These are phyloP conservation scores for Lentinus tigrinus DNA, from an alignment of 768 basidiomycete genomes.

Conservation along the genomic window DNA sequence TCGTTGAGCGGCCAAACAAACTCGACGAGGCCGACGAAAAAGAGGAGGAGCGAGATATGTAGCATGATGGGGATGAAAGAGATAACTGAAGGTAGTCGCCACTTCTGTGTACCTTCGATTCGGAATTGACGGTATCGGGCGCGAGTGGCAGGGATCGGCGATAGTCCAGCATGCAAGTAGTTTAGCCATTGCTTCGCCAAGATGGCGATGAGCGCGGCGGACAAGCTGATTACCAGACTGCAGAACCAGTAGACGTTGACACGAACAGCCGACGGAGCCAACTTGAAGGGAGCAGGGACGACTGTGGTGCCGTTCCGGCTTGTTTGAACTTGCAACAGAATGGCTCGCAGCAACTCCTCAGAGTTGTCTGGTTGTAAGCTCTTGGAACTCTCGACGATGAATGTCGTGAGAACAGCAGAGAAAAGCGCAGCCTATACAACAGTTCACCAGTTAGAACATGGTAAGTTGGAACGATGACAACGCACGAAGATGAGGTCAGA, in stretches of 20 bases:
- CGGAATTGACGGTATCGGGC: constrained; percentile 43
- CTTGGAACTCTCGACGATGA: constrained; percentile 25
- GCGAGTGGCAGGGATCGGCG: constrained; percentile 29
- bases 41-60: constrained; percentile 51
- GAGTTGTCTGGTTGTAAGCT: constrained; percentile 22
- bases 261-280: constrained; percentile 33
- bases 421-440: constrained; percentile 30
- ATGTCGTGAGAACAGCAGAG: constrained; percentile 29
- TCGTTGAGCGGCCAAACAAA: constrained; percentile 36
- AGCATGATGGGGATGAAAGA: constrained; percentile 44
- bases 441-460: too few species aligned
- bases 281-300: constrained; percentile 5
- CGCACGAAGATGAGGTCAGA: constrained; percentile 2
- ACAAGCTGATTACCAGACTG: constrained; percentile 37
- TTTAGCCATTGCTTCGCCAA: constrained; percentile 50
- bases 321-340: neutral
- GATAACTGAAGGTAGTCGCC: constrained; percentile 39
- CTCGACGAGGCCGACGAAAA: constrained; percentile 47
- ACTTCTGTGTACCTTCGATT: constrained; percentile 37
- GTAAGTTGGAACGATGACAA: neutral
- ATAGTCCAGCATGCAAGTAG: constrained; percentile 33
- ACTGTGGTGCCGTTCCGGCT: neutral
- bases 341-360: constrained; percentile 5
- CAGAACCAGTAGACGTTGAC: constrained; percentile 44
- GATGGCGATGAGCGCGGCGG: constrained; percentile 42